A percentile compares a stretch with the other conserved stretches of the same genome.
These are phyloP conservation scores for Aspergillus mulundensis DNA, from an alignment of 495 filamentous ascomycete genomes.

Conservation along the genomic window DNA sequence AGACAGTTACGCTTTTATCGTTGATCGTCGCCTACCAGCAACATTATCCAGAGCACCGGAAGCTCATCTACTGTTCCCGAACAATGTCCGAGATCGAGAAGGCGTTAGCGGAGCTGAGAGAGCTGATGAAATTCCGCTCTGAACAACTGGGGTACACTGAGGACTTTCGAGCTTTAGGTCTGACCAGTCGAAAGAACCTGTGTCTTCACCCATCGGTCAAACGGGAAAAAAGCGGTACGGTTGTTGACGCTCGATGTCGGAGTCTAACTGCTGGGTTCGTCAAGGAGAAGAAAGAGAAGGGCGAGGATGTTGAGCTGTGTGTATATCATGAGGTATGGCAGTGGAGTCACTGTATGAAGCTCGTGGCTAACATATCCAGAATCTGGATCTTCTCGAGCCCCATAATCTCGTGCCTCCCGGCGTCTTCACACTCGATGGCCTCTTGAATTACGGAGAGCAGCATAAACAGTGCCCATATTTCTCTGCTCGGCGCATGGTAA, in stretches of 20 bases:
- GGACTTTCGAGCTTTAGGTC: conserved; percentile 85
- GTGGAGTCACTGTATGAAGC: not conserved
- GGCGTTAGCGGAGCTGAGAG: conserved; percentile 85
- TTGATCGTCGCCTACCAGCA: conserved; percentile 96
- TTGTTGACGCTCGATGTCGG: conserved; percentile 92
- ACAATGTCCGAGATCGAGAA: conserved; percentile 68
- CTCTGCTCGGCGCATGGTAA: conserved; percentile 86
- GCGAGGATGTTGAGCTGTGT: conserved; percentile 91
- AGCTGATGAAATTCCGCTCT: conserved; percentile 87
- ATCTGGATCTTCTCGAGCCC: conserved; percentile 89
- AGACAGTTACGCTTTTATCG: conserved; percentile 92
- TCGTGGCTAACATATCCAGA: conserved; percentile 48
- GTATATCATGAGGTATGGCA: conserved; percentile 81
- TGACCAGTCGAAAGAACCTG: conserved; percentile 96
- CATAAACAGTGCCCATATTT: conserved; percentile 98
- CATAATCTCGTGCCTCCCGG: conserved; percentile 90
- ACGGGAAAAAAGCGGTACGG: conserved; percentile 85
- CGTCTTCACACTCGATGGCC: conserved; percentile 90
- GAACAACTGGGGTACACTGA: conserved; percentile 83
- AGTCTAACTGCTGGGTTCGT: conserved; percentile 95
- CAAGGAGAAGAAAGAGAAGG: conserved; percentile 91
- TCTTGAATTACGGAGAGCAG: conserved; percentile 84
- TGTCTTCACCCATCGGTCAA: conserved; percentile 95
- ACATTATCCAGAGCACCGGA: conserved; percentile 82
- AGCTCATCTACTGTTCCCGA: conserved; percentile 98